These are phyloP conservation scores for Amanita subjunquillea DNA, from an alignment of 768 basidiomycete species.

Conservation along the genomic window DNA sequence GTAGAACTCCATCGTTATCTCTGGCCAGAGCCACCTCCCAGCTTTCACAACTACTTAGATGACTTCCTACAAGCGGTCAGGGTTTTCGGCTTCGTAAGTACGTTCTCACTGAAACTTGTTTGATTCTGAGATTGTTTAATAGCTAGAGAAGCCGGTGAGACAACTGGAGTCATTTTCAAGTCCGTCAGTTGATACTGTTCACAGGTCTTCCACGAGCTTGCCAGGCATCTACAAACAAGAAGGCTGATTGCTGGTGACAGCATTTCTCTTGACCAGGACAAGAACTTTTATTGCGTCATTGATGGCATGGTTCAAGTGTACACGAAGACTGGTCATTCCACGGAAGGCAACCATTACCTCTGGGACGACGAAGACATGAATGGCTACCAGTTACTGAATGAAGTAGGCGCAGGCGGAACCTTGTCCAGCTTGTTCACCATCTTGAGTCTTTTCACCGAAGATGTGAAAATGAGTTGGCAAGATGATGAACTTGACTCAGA, in stretches of 20 bases:
- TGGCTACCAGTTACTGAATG: slow-evolving; percentile 92
- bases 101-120: not conserved
- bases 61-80: slow-evolving; percentile 95
- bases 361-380: slow-evolving; percentile 89
- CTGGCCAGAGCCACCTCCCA: slow-evolving; percentile 47
- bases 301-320: slow-evolving; percentile 97
- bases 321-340: slow-evolving; percentile 53
- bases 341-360: slow-evolving; percentile 36
- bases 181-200: not conserved
- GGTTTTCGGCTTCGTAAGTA: slow-evolving; percentile 85
- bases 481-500: slow-evolving; percentile 36
- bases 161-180: not conserved
- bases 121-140: not conserved
- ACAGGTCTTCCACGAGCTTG: slow-evolving; percentile 94
- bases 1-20: not conserved
- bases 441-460: slow-evolving; percentile 91
- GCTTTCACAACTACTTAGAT: slow-evolving; percentile 94
- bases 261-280: slow-evolving; percentile 81
- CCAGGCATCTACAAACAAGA: slow-evolving; percentile 90
- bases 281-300: slow-evolving; percentile 95
- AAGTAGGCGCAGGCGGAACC: slow-evolving; percentile 93
- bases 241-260: slow-evolving; percentile 95
- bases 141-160: slow-evolving; percentile 85
- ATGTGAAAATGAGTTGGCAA: slow-evolving; percentile 88
- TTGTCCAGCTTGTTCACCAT: slow-evolving; percentile 96